phyloP scores from a whole-genome alignment of 768 basidiomycete species.

The Agrocybe praecox region DNA sequence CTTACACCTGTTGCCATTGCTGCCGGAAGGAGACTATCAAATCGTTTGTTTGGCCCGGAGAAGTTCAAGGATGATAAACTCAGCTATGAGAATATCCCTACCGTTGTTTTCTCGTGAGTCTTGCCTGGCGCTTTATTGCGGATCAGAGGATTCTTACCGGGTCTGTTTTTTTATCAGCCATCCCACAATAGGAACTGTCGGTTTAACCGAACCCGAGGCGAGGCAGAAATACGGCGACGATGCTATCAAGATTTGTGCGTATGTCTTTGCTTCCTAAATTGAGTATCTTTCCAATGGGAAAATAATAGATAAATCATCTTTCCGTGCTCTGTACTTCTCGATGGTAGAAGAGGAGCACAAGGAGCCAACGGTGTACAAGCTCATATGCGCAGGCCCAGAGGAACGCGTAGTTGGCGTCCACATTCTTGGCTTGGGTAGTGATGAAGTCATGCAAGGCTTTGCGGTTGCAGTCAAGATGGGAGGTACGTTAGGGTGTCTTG shows the following conservation, averaged over 20 bases:
- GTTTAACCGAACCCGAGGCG: conserved; percentile 92
- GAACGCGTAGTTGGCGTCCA: conserved; percentile 97
- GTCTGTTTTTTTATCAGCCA: conserved; percentile 53
- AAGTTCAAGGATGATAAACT: conserved; percentile 89
- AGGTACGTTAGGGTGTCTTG: conserved; percentile 31
- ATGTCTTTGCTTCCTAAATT: background rate
- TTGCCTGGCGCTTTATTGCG: background rate
- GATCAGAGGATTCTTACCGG: no score
- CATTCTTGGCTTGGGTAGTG: conserved; percentile 88
- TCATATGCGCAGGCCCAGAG: conserved; percentile 83
- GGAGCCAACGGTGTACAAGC: conserved; percentile 93
- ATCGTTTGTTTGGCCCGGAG: conserved; percentile 87
- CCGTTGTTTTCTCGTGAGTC: conserved; percentile 94
- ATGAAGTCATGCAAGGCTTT: conserved; percentile 96
- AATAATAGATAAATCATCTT: conserved; percentile 69
- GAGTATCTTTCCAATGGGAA: background rate
- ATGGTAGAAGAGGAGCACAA: conserved; percentile 91
- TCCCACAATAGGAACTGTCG: conserved; percentile 94
- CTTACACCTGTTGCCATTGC: conserved; percentile 98
- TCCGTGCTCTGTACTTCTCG: conserved; percentile 89
- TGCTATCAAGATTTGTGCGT: conserved; percentile 86
- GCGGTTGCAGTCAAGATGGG: conserved; percentile 98
- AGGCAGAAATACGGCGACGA: conserved; percentile 85
- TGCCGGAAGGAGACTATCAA: conserved; percentile 86
- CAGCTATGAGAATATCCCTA: conserved; percentile 87